These are phyloP conservation scores for Zalaria sp. DNA, from an alignment of 2,329 filamentous ascomycete species.

Conservation along the genomic window DNA sequence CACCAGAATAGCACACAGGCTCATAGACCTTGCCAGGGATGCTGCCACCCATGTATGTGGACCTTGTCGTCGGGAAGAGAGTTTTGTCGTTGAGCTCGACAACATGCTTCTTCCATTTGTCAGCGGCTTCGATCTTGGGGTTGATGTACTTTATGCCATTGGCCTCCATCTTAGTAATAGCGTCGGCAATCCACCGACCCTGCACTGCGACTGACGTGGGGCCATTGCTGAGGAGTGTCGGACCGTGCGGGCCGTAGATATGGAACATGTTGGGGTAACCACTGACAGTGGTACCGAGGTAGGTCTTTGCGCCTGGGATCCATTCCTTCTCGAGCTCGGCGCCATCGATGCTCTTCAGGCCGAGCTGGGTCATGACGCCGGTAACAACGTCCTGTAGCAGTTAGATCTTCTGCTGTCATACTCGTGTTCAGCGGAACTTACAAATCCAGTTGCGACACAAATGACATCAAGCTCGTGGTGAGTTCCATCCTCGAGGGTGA, in stretches of 20 bases:
- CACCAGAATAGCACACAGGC: slow-evolving; percentile 15
- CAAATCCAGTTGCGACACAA: slow-evolving; percentile 28
- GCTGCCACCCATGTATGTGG: slow-evolving; percentile 15
- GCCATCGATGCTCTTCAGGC: slow-evolving; percentile 16
- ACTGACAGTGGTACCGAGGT: slow-evolving; percentile 23
- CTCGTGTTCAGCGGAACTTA: too few species aligned
- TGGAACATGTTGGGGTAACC: slow-evolving; percentile 31
- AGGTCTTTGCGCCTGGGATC: slow-evolving; percentile 19
- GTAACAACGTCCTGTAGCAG: slow-evolving; percentile 16
- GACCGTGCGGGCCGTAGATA: slow-evolving; percentile 28
- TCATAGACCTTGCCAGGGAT: slow-evolving; percentile 14
- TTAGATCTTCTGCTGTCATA: too few species aligned
- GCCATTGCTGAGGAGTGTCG: slow-evolving; percentile 28
- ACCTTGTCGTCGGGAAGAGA: slow-evolving; percentile 16
- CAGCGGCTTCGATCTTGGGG: slow-evolving; percentile 14
- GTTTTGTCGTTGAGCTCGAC: slow-evolving; percentile 12
- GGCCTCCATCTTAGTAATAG: slow-evolving; percentile 11
- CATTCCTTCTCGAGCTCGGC: slow-evolving; percentile 19
- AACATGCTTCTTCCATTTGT: slow-evolving; percentile 16
- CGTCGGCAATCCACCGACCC: slow-evolving; percentile 22
- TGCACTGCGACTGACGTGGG: slow-evolving; percentile 28
- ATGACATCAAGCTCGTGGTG: slow-evolving; percentile 13
- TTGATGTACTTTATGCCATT: slow-evolving; percentile 14
- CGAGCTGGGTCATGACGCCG: slow-evolving; percentile 23
- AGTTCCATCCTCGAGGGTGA: slow-evolving; percentile 7